A percentile compares a stretch with the other conserved stretches of the same genome.
phyloP scores from a whole-genome alignment of 306 rosid genomes.

The Gillenia trifoliata region DNA sequence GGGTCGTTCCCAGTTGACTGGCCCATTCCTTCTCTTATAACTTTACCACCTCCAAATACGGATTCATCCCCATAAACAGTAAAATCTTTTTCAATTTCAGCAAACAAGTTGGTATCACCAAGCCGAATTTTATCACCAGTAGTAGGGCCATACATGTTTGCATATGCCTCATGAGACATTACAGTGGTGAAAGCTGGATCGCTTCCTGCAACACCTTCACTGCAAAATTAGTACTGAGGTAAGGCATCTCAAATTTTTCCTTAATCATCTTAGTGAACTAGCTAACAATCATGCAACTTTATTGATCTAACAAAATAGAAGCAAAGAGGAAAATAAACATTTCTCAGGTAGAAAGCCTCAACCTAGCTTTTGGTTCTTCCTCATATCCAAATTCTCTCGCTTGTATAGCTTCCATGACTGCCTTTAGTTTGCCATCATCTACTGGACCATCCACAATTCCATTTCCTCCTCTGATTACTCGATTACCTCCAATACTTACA shows the following conservation, averaged over 20 bases:
- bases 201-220: conserved; percentile 70
- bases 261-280: conserved; percentile 12
- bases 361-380: conserved; percentile 68
- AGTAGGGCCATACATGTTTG: conserved; percentile 85
- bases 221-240: conserved; percentile 45
- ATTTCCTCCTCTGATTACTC: conserved; percentile 83
- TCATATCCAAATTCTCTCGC: conserved; percentile 37
- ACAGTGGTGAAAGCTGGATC: conserved; percentile 40
- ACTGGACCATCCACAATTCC: conserved; percentile 65
- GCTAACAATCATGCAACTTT: conserved; percentile 15
- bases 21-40: conserved; percentile 92
- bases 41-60: conserved; percentile 96
- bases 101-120: conserved; percentile 83
- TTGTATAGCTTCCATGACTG: conserved; percentile 47
- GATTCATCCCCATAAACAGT: conserved; percentile 83
- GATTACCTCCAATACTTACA: conserved; percentile 76
- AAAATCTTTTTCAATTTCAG: conserved; percentile 77
- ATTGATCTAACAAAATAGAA: conserved; percentile 9
- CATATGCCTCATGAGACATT: conserved; percentile 66
- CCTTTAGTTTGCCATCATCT: conserved; percentile 35
- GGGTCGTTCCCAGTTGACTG: conserved; percentile 56
- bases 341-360: conserved; percentile 15
- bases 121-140: conserved; percentile 86
- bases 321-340: conserved; percentile 10
- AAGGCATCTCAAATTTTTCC: conserved; percentile 20